Base-by-base conservation (phyloP, 2,329 filamentous ascomycete species). In the Leptographium procerum region DNA sequence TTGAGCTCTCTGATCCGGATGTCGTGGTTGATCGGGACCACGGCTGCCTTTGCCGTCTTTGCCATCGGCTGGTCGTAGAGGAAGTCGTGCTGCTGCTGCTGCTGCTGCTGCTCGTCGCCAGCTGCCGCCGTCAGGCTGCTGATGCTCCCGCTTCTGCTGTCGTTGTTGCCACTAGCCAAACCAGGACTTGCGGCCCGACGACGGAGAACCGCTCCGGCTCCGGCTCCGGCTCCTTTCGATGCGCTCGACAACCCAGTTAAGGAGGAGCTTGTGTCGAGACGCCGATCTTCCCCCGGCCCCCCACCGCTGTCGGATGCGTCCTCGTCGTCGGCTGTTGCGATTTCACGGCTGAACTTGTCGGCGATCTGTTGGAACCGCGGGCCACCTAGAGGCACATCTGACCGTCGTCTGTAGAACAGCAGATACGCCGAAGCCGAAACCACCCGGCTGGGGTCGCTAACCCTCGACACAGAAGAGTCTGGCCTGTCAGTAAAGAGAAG, bases 321-420 rank as follows among this genome's bases (percentile, higher is more conserved):
- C 55, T 82, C 80, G 56, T 71, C 78, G 60, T 77, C 76, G 57
- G 71, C 68, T 8, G 68, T 75, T 55, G 72, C 69, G 29, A 71
- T 69, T 56, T 78, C 73, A 60, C 80, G 78, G 62, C 79, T 77
- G 66, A 81, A 88, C 58, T 79, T 77, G 56, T 85, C 80, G 57
- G 89, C 77, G 55, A 96, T 84, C 63, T 85, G 77, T 64, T 85
- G 81, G 61, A 96, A 85, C 56, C 81, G 81, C 51, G 85, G 79
- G 29, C 91, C 91, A 59, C 94, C 94, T 64, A 99, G 83, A 62
- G 90, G 88, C 61, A 72, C 73, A 9, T 81, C 78, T 6, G 90
- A 89, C 63, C 90, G 87, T 59, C 94, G 88, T 47, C 94, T 89
- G 74, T 99, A 99, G 77, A 99, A 99, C 36, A 99, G 79, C 13